Evolutionary conservation across 2,329 filamentous ascomycete genomes (phyloP).

Genomic region (Cytospora leucostoma): DNA sequence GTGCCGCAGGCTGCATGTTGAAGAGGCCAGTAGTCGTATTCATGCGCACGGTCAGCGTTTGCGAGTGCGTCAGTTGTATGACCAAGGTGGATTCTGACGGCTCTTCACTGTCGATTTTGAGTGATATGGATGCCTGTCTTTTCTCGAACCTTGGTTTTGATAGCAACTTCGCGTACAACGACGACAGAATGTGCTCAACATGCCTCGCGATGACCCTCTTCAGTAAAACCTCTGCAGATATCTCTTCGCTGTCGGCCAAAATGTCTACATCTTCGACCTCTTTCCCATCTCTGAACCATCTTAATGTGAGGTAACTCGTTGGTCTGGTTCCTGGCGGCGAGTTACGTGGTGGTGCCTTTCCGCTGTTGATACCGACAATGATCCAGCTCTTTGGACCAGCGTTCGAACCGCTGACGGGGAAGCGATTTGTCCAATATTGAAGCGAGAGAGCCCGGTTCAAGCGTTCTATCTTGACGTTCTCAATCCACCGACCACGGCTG

Average conservation of each 20-base stretch:
- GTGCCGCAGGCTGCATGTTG: constrained; percentile 61
- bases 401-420: constrained; percentile 50
- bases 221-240: constrained; percentile 76
- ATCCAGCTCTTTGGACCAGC: constrained; percentile 77
- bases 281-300: constrained; percentile 84
- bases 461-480: constrained; percentile 74
- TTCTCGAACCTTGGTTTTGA: constrained; percentile 62
- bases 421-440: constrained; percentile 82
- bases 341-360: constrained; percentile 45
- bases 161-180: constrained; percentile 62
- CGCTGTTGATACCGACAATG: constrained; percentile 78
- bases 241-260: constrained; percentile 61
- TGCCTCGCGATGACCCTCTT: constrained; percentile 75
- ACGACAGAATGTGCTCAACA: constrained; percentile 68
- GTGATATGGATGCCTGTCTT: constrained; percentile 57
- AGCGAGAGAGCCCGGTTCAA: constrained; percentile 81
- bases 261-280: constrained; percentile 72
- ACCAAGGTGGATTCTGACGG: constrained; percentile 68
- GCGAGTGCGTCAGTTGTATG: constrained; percentile 68
- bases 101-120: constrained; percentile 60
- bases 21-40: constrained; percentile 80
- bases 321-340: constrained; percentile 43
- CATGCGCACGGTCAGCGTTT: constrained; percentile 63
- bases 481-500: constrained; percentile 71
- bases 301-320: constrained; percentile 60